Evolutionary conservation across 108 stramenopile genomes (phyloP), one percentile per base, ranked within the genome.

Genomic region (Chaetoceros muelleri): DNA sequence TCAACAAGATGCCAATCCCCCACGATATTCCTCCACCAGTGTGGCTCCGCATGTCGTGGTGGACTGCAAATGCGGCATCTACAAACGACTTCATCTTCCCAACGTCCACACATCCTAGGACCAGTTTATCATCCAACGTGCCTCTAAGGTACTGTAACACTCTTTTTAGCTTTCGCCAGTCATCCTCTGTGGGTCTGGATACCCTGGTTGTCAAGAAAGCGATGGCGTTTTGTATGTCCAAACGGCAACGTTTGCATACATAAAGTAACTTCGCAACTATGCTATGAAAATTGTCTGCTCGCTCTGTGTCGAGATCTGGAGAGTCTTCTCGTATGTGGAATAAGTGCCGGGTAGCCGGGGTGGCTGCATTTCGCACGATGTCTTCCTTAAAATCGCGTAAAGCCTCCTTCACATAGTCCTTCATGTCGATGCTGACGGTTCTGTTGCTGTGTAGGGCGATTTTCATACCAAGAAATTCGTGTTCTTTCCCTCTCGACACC

Each of bases 21-120:
- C 51, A 19, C 2, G 62, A 28, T 48, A 63, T 58, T 1, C 3
- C n/a, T 5, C 29, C 45, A 16, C 68, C 68, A 21, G 56, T 58
- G 40, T 69, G 67, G n/a, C 67, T 45, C 25, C 44, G 26, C 55
- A 46, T 57, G 46, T 65, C 55, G 19, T 28, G 21, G 29, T 61
- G 60, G 30, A 61, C 72, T 22, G 72, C 72, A 54, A 57, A 71
- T 44, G 72, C 53, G 24, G 66, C 75, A 57, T 82, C 81, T 5
- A 79, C 62, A 56, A 58, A 75, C 72, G 74, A 79, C 24, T 66
- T 56, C 17, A 70, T 28, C 24, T 29, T 20, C 65, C 29, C n/a
- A 7, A 28, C 23, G 8, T 30, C 24, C 45, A 65, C 60, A 1
- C 51, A 53, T 28, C 34, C 59, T 0, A 77, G 52, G 0, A 53